A percentile compares a stretch with the other conserved stretches of the same genome.
These are phyloP conservation scores for Bipolaris bicolor DNA, from an alignment of 2,329 filamentous ascomycete species.

Conservation along the genomic window DNA sequence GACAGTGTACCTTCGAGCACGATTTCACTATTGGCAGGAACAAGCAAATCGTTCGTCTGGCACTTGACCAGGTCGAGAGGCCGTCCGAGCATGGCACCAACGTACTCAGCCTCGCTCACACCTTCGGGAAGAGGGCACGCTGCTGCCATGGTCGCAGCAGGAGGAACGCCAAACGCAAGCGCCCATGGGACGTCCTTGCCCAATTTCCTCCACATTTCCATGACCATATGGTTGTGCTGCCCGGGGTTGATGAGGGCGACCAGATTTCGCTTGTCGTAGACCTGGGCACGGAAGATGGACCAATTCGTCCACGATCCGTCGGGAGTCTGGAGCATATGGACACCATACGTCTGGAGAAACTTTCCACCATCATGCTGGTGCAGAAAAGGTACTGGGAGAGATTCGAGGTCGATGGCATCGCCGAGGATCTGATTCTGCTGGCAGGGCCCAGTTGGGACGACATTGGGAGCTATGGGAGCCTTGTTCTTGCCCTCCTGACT, in stretches of 20 bases:
- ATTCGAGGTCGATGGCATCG: neutral
- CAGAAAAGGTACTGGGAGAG: neutral
- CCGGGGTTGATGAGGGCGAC: neutral
- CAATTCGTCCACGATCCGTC: slow-evolving; percentile 1
- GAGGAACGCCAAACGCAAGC: neutral
- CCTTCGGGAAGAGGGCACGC: neutral
- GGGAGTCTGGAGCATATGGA: neutral
- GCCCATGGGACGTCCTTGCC: neutral
- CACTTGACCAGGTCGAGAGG: neutral
- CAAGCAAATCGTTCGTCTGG: neutral
- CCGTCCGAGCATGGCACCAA: neutral
- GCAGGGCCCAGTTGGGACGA: neutral
- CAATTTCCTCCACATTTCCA: neutral
- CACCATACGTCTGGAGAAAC: slow-evolving; percentile 1
- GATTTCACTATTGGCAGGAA: neutral
- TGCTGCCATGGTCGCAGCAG: slow-evolving; percentile 1
- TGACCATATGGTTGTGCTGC: slow-evolving; percentile 1
- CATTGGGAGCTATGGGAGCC: neutral
- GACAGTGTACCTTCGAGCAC: neutral
- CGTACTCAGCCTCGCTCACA: neutral
- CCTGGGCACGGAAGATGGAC: slow-evolving; percentile 1
- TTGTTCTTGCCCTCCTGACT: slow-evolving; percentile 1
- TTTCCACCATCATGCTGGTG: neutral
- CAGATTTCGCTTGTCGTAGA: neutral
- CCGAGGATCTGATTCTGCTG: neutral